Percentiles rank a stretch among this genome's conserved stretches.
Conservation (phyloP, 1,284 basidiomycete species). For the Calocybe gambosa region DNA sequence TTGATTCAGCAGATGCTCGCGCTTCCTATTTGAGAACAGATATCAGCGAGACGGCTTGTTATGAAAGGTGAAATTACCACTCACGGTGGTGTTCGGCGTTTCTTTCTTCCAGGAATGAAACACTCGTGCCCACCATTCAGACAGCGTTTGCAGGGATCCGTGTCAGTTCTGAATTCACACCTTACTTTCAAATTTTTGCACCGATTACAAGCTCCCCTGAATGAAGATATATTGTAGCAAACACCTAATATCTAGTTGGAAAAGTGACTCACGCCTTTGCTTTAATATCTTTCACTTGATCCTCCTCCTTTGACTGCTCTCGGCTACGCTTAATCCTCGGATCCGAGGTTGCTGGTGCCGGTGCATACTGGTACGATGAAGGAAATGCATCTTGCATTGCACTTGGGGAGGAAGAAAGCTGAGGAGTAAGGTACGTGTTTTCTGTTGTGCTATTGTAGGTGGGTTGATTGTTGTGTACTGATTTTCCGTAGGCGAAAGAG, state of each 20-base stretch:
- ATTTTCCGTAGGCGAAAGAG: constrained; percentile 5
- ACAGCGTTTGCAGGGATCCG: constrained; percentile 67
- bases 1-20: constrained; percentile 66
- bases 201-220: constrained; percentile 34
- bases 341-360: constrained; percentile 15
- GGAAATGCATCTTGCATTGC: constrained; percentile 21
- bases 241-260: background rate
- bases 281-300: constrained; percentile 27
- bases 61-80: constrained; percentile 19
- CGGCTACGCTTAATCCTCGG: constrained; percentile 23
- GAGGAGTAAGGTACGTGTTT: constrained; percentile 7
- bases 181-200: constrained; percentile 73
- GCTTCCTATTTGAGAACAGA: constrained; percentile 37
- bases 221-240: background rate
- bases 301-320: constrained; percentile 26
- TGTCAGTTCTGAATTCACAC: constrained; percentile 64
- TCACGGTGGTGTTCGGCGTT: constrained; percentile 70
- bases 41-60: background rate
- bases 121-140: constrained; percentile 62
- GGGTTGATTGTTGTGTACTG: constrained; percentile 1
- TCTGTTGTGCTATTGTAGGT: constrained; percentile 11
- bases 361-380: constrained; percentile 5
- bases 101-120: constrained; percentile 69
- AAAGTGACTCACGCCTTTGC: constrained; percentile 40
- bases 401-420: constrained; percentile 20